Evolutionary conservation across 352 stramenopile genomes (phyloP).

Genomic region (Saprolegnia parasitica): DNA sequence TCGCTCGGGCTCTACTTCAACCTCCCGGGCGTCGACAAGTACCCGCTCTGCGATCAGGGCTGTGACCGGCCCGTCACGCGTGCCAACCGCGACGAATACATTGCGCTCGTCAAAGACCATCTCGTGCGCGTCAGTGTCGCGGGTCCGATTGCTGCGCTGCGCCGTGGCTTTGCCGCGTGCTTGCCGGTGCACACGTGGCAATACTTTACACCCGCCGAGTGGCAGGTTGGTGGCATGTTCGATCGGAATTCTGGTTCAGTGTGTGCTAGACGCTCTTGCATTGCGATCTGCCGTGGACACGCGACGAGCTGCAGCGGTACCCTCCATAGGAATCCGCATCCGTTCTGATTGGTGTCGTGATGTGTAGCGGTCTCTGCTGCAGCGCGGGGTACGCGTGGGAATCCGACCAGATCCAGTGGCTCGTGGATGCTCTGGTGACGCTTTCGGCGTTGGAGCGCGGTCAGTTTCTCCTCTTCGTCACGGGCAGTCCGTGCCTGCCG

Average conservation of each 20-base stretch:
- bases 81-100: neutral
- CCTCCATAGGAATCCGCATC: no score
- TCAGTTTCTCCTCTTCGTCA: conserved; percentile 39
- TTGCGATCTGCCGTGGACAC: neutral
- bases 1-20: conserved; percentile 4
- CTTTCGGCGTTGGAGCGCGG: conserved; percentile 29
- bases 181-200: neutral
- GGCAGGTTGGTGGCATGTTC: neutral
- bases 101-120: neutral
- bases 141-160: neutral
- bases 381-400: conserved; percentile 32
- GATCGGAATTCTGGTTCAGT: neutral
- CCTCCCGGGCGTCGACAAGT: neutral
- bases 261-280: neutral
- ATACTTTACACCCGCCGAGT: neutral
- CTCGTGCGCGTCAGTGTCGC: neutral
- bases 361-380: conserved; percentile 14
- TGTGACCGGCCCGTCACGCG: neutral
- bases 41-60: neutral
- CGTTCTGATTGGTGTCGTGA: neutral
- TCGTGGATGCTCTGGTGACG: conserved; percentile 31
- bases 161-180: neutral
- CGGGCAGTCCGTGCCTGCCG: conserved; percentile 37
- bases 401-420: conserved; percentile 26
- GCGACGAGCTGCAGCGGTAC: neutral